Conservation (phyloP, 2,329 filamentous ascomycete genomes). For the Trematosphaeria pertusa region DNA sequence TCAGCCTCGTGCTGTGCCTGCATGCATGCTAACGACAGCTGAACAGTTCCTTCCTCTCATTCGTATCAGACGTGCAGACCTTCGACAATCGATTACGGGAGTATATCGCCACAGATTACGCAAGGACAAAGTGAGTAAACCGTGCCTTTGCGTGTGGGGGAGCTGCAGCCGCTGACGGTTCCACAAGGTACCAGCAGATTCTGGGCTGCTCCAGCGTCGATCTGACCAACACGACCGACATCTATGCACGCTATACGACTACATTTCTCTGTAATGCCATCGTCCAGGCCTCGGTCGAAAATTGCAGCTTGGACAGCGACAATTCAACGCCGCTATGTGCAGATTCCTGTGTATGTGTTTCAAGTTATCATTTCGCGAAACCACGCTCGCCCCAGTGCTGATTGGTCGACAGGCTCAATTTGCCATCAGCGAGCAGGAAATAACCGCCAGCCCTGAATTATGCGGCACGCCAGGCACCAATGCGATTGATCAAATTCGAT, state of each 20-base stretch:
- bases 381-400: constrained; percentile 31
- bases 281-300: constrained; percentile 81
- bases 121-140: constrained; percentile 73
- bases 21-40: constrained; percentile 13
- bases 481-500: constrained; percentile 78
- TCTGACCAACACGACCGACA: constrained; percentile 76
- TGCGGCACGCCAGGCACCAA: constrained; percentile 72
- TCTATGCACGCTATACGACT: constrained; percentile 93
- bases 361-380: constrained; percentile 4
- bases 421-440: constrained; percentile 86
- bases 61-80: constrained; percentile 74
- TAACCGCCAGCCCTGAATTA: constrained; percentile 75
- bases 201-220: constrained; percentile 83
- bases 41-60: constrained; percentile 80
- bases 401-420: constrained; percentile 69
- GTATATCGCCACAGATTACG: constrained; percentile 78
- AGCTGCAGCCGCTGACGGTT: constrained; percentile 38
- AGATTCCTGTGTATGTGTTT: constrained; percentile 75
- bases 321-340: constrained; percentile 82
- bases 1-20: constrained; percentile 25
- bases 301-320: constrained; percentile 70
- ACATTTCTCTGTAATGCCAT: constrained; percentile 93
- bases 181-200: constrained; percentile 75
- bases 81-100: constrained; percentile 79
- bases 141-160: constrained; percentile 19